Base-by-base conservation (phyloP, 768 basidiomycete genomes). In the Cantharellus anzutake region DNA sequence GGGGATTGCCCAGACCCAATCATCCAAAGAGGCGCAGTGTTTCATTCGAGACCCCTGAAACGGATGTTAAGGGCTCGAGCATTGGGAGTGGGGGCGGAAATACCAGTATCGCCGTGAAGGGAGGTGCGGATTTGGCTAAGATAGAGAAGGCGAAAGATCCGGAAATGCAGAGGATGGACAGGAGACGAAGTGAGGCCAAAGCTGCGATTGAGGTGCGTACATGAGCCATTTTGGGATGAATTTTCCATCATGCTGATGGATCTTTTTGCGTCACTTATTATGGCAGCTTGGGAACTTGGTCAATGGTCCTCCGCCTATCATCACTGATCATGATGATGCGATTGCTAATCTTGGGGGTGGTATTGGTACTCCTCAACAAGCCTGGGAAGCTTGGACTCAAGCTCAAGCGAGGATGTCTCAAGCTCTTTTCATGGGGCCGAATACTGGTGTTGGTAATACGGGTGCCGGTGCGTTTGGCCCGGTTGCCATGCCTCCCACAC, bases 211-310 rank as follows among this genome's bases (percentile, higher is more conserved):
- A 91, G 80, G 88, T 90, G 58, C n/a, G 78, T 70, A 56, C 63
- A 34, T 51, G 41, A 2, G 41, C 58, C 4, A 58, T 37, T 52
- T 42, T 59, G 52, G 4, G 41, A 48, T 3, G 35, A 7, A 39
- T 42, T 14, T 20, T 42, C 29, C 4, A 0, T 39, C 7, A 48
- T 60, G 57, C 40, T 61, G 39, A 62, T 63, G 61, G 16, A 61
- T 44, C 51, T 29, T 29, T 29, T 29, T 29, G 20, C 20, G 20
- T 29, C 1, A 29, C 20, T 29, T 29, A 42, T 63, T 59, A 41
- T 56, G 29, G 52, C 65, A 90, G 89, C 80, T 90, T 42, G 87
- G 89, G n/a, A 86, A 88, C 63, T 83, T 87, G 53, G 80, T 90
- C 65, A 88, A 91, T 67, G 86, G 88, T 3, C 80, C 75, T 41